Base-by-base conservation (phyloP, 805 yeast genomes). In the Myxozyma monticola region DNA sequence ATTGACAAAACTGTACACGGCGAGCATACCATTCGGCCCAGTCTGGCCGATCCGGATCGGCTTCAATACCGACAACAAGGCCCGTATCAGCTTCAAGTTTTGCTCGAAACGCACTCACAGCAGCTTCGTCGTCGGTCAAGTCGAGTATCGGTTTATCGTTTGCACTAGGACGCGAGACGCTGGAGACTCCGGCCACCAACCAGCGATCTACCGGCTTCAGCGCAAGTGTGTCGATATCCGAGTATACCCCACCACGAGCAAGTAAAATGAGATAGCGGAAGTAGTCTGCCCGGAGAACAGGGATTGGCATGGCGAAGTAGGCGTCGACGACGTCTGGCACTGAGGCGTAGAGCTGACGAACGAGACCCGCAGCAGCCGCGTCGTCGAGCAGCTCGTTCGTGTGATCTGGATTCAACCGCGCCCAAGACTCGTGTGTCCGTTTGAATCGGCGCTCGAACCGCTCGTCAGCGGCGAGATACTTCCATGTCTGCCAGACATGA, bases 401-500 rank as follows among this genome's bases (percentile, higher is more conserved):
- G 63, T 77, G 84, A 28, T 78, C 81, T 1, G n/a, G 25, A 0
- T 81, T 78, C 65, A 68, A 67, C 12, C 66, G 69, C 1, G 75
- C 70, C 98, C 98, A 91, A 33, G 81, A 71, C 15, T 75, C 66
- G 51, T 80, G 79, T 37, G 72, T 76, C 30, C 71, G 70, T 39
- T 67, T 71, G 63, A 80, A 83, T 28, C 68, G 65, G 9, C 72
- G 62, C 18, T 87, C 85, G 63, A 88, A 83, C 12, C 73, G 64
- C 18, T 71, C 72, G 56, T 84, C 84, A 35, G 74, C 73, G 41
- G 76, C 62, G 15, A 79, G 80, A 41, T 76, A 81, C 68, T 89
- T 91, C 96, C 97, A 91, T 1, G 96, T 83, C 69, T 91, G 98
- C 96, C 97, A 91, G 35, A 91, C 80, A 58, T 79, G 78, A 18